Conservation (phyloP, 2,329 filamentous ascomycete species). For the Kalaharituber pfeilii region DNA sequence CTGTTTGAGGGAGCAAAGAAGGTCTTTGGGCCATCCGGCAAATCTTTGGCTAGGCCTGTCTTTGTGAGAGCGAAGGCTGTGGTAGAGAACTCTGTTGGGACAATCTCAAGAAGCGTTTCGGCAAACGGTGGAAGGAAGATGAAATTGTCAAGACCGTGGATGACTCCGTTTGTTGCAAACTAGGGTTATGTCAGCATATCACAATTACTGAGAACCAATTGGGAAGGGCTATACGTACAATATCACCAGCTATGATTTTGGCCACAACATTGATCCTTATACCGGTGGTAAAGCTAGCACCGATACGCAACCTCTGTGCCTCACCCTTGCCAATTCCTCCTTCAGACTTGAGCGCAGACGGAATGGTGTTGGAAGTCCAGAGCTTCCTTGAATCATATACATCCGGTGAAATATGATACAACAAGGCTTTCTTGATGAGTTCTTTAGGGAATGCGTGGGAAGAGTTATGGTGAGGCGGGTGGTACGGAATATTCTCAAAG, state of each 20-base stretch:
- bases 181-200: conserved; percentile 22
- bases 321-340: conserved; percentile 8
- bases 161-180: conserved; percentile 60
- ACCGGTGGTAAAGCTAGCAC: no score
- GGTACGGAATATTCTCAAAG: conserved; percentile 48
- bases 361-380: conserved; percentile 10
- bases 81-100: conserved; percentile 60
- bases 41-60: conserved; percentile 49
- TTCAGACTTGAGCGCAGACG: conserved; percentile 6
- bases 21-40: conserved; percentile 32
- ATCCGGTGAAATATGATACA: conserved; percentile 50
- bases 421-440: conserved; percentile 47
- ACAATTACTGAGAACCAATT: not conserved
- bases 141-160: conserved; percentile 58
- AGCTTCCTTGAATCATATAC: conserved; percentile 8
- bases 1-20: conserved; percentile 66
- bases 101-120: conserved; percentile 43
- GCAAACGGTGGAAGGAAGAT: conserved; percentile 57
- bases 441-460: conserved; percentile 28
- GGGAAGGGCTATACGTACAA: not conserved
- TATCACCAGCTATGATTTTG: not conserved
- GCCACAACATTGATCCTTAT: not conserved
- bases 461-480: conserved; percentile 33
- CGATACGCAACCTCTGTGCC: conserved; percentile 51
- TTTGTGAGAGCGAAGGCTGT: conserved; percentile 56